Percentiles rank a stretch among this genome's conserved stretches.
Evolutionary conservation across 2,329 filamentous ascomycete species (phyloP).

Genomic region (Pseudogymnoascus sp.): DNA sequence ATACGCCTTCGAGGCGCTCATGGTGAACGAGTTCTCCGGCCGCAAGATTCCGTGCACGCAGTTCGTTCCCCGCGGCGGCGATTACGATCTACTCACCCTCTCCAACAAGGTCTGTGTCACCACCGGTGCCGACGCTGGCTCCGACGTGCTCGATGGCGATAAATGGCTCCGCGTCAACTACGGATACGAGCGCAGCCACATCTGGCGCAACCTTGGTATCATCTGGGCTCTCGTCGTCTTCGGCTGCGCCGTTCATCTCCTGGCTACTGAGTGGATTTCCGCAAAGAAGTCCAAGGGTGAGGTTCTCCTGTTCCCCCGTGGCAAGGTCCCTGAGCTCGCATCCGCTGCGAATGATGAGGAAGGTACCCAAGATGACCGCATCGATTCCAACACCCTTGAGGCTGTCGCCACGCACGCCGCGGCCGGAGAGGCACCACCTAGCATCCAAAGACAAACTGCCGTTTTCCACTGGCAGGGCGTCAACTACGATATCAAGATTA

Average conservation of each 20-base stretch:
- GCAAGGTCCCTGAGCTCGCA: slow-evolving; percentile 39
- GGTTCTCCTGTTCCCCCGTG: slow-evolving; percentile 65
- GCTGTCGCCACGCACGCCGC: slow-evolving; percentile 18
- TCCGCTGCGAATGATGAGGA: slow-evolving; percentile 17
- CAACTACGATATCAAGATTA: slow-evolving; percentile 63
- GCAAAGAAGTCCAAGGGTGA: slow-evolving; percentile 70
- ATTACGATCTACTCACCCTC: slow-evolving; percentile 16
- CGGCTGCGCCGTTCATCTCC: slow-evolving; percentile 54
- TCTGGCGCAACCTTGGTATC: slow-evolving; percentile 67
- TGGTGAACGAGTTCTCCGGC: slow-evolving; percentile 69
- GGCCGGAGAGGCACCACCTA: slow-evolving; percentile 51
- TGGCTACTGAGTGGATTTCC: slow-evolving; percentile 52
- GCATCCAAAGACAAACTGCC: slow-evolving; percentile 28
- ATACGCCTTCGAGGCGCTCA: slow-evolving; percentile 72
- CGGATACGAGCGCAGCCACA: slow-evolving; percentile 49
- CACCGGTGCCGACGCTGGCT: slow-evolving; percentile 50
- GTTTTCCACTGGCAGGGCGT: slow-evolving; percentile 28
- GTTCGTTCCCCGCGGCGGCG: slow-evolving; percentile 21
- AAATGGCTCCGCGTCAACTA: slow-evolving; percentile 48
- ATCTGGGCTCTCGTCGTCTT: slow-evolving; percentile 57
- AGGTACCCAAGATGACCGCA: slow-evolving; percentile 14
- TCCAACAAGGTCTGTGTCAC: slow-evolving; percentile 43
- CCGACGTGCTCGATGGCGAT: slow-evolving; percentile 47
- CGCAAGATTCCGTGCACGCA: slow-evolving; percentile 20
- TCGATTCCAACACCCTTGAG: slow-evolving; percentile 13